Percentiles rank a stretch among this genome's conserved stretches.
Evolutionary conservation across 371 early-diverging fungal genomes (phyloP).

Genomic region (Dipsacomyces acuminosporus): DNA sequence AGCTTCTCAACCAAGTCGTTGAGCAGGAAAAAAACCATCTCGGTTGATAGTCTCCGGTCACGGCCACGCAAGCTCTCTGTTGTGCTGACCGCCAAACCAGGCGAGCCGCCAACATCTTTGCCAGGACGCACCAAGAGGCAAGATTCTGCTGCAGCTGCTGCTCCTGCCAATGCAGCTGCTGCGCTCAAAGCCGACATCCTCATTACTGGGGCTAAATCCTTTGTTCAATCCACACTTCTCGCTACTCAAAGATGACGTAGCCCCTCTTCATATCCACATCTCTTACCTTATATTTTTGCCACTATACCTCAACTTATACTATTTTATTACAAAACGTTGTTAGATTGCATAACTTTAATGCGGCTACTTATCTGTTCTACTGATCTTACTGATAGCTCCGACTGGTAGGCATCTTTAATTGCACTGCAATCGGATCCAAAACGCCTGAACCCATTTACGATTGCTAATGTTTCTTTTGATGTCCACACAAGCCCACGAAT

Average conservation of each 20-base stretch:
- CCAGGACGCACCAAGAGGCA: no score
- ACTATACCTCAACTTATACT: no score
- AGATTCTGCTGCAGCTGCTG: neutral
- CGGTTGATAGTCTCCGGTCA: neutral
- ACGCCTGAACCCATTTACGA: neutral
- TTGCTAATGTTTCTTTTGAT: neutral
- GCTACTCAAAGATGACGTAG: neutral
- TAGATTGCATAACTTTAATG: neutral
- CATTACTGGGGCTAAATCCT: constrained; percentile 31
- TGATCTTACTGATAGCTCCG: neutral
- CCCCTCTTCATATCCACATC: no score
- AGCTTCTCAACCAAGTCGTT: neutral
- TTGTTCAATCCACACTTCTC: constrained; percentile 25
- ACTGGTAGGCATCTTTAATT: neutral
- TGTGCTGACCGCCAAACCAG: no score
- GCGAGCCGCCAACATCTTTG: no score
- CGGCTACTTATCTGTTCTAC: neutral
- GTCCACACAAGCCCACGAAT: neutral
- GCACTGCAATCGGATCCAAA: neutral
- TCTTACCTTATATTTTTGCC: no score
- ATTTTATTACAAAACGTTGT: neutral
- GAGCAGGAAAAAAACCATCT: neutral
- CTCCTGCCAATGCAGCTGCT: neutral
- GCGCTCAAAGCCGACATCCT: constrained; percentile 18
- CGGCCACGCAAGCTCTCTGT: neutral